Base-by-base conservation (phyloP, 78 protist species). In the Paulinella micropora region DNA sequence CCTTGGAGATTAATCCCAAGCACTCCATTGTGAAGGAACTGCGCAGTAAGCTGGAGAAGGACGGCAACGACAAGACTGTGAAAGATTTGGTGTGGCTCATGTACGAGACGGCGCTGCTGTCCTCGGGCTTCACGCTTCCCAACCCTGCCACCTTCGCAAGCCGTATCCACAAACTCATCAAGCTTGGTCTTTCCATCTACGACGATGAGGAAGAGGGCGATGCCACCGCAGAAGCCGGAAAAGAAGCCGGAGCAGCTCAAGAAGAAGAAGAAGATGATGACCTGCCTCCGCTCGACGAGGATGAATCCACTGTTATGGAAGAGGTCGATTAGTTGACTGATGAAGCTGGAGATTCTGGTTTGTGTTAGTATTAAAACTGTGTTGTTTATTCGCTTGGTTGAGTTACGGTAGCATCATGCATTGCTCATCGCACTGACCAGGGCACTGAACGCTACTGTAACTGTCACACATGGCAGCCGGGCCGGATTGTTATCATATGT, bases 151-250 rank as follows among this genome's bases (percentile, higher is more conserved):
- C 69, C 39, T 97, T 95, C 88, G 95, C 98, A 26, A 39, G 86
- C 39, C 97, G 99, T 92, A 97, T 98, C 93, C 96, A 97, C 94
- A 90, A 97, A 82, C 97, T 98, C 97, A 95, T 98, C 94, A 93
- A 95, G 94, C 93, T 97, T 32, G 98, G 98, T 69, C 96, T 89
- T 36, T 41, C 83, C 38, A 86, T 90, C 41, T 84, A 39, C 23
- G 91, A 90, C 81, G 89, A 90, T 41, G 89, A 86, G 79, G 89
- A 89, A 64, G 90, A 89, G 82, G n/a, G n/a, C n/a, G n/a, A n/a
- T n/a, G n/a, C n/a, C n/a, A n/a, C n/a, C n/a, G n/a, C n/a, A n/a
- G n/a, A n/a, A n/a, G n/a, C n/a, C n/a, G n/a, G n/a, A n/a, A 88
- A 83, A 1, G 91, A 64, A 4, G n/a, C n/a, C n/a, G 81, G 28